Evolutionary conservation across 805 yeast genomes (phyloP).

Genomic region (Phaffomyces opuntiae): DNA sequence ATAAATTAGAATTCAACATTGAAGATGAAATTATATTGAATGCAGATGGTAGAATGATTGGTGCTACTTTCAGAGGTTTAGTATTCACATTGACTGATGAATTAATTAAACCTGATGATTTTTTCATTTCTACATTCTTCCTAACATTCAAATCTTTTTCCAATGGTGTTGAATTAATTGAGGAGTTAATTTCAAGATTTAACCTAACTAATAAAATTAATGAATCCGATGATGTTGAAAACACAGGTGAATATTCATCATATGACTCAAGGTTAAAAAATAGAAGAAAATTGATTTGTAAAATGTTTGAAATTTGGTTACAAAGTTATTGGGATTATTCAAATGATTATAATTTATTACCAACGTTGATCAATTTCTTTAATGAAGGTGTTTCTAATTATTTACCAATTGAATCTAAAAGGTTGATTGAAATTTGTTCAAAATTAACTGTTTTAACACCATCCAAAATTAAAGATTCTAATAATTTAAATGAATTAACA

Average conservation of each 20-base stretch:
- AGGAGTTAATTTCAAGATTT: constrained; percentile 59
- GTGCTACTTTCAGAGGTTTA: constrained; percentile 66
- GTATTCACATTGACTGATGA: constrained; percentile 65
- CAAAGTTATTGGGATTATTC: constrained; percentile 81
- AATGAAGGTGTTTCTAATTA: constrained; percentile 62
- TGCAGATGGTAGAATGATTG: constrained; percentile 46
- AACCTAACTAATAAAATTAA: constrained; percentile 38
- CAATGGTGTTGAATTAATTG: constrained; percentile 57
- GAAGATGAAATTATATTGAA: constrained; percentile 46
- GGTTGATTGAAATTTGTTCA: constrained; percentile 55
- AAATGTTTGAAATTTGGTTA: constrained; percentile 75
- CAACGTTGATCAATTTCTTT: constrained; percentile 70
- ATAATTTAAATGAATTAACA: neutral
- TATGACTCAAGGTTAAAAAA: constrained; percentile 35
- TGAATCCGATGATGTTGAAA: constrained; percentile 26
- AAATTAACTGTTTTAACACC: constrained; percentile 50
- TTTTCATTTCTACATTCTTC: constrained; percentile 68
- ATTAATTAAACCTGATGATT: constrained; percentile 51
- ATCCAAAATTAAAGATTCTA: constrained; percentile 29
- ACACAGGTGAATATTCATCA: constrained; percentile 32
- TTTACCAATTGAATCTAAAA: constrained; percentile 61
- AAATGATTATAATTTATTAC: constrained; percentile 50
- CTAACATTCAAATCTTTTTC: constrained; percentile 71
- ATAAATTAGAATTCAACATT: constrained; percentile 11
- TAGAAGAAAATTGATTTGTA: constrained; percentile 61